Evolutionary conservation across 768 basidiomycete species (phyloP), one percentile per base, ranked within the genome.

Genomic region (Russula sp.): DNA sequence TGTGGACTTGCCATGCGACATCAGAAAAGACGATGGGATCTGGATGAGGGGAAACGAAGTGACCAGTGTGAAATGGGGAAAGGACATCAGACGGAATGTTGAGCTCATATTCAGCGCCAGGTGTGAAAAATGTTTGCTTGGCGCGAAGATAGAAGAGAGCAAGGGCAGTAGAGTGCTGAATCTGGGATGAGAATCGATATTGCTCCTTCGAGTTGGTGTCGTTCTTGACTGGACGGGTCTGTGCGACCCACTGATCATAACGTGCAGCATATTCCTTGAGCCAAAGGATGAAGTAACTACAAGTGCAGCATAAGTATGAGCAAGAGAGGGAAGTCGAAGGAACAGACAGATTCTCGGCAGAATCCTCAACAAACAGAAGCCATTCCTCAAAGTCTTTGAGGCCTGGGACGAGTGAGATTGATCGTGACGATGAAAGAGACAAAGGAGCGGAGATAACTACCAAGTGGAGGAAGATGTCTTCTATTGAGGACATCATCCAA

Each of bases 251-350:
- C 0, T 69, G 70, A 2, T 73, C 70, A 67, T 81, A 80, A 34
- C 77, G 77, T 1, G 70, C 66, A 11, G 81, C 84, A 67, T 91
- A 91, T 66, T 90, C 89, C 63, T 82, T 82, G 35, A 90, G 76
- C 88, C 88, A 91, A 53, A 91, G 81, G n/a, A 81, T 79, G 69
- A 91, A 91, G 68, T 91, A 91, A 20, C 86, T 86, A 67, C 7
- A 63, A 32, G 61, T 16, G 63, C 9, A 29, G 63, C 9, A 29
- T 59, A 9, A 61, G 54, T 50, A 56, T 38, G 29, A 16, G 51
- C n/a, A 41, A 6, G 29, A 34, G 25, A 38, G 35, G 49, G 8
- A 53, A 9, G 20, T 25, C 59, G 18, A 29, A 18, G 32, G 11
- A 7, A 74, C 82, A 72, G 65, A 86, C 80, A 92, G 78, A 69